A percentile compares a stretch with the other conserved stretches of the same genome.
These are phyloP conservation scores for Thielaviopsis cerberus DNA, from an alignment of 2,329 filamentous ascomycete genomes.

Conservation along the genomic window DNA sequence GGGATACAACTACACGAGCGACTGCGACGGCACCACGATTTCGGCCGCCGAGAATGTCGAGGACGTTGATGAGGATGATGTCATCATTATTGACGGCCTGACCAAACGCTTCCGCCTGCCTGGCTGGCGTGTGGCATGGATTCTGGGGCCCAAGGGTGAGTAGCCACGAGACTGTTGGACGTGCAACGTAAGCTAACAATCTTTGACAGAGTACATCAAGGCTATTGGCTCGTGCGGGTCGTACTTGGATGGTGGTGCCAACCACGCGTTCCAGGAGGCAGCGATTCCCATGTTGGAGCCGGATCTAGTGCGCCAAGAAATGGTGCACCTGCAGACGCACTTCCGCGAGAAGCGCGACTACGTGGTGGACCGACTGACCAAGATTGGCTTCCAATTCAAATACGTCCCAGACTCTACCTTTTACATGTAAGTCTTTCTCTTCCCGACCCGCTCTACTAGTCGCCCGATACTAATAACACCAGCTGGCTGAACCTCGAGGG, in stretches of 20 bases:
- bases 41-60: slow-evolving; percentile 77
- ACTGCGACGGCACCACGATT: slow-evolving; percentile 80
- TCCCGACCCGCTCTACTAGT: too few species aligned
- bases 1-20: slow-evolving; percentile 85
- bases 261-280: slow-evolving; percentile 88
- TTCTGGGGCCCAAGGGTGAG: slow-evolving; percentile 64
- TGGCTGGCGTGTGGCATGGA: slow-evolving; percentile 93
- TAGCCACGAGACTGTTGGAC: background rate
- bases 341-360: slow-evolving; percentile 89
- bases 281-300: slow-evolving; percentile 89
- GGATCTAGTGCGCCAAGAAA: slow-evolving; percentile 58
- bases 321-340: slow-evolving; percentile 74
- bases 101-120: slow-evolving; percentile 94
- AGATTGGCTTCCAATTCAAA: slow-evolving; percentile 75
- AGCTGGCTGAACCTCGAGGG: slow-evolving; percentile 43
- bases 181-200: slow-evolving; percentile 10
- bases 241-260: slow-evolving; percentile 86
- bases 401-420: slow-evolving; percentile 82
- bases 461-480: background rate
- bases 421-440: slow-evolving; percentile 49
- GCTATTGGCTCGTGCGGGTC: slow-evolving; percentile 83
- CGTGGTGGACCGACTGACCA: slow-evolving; percentile 57
- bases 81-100: slow-evolving; percentile 84
- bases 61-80: slow-evolving; percentile 77
- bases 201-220: slow-evolving; percentile 65